A percentile compares a stretch with the other conserved stretches of the same genome.
These are phyloP conservation scores for Rhodotorula diobovata DNA, from an alignment of 768 basidiomycete species.

Conservation along the genomic window DNA sequence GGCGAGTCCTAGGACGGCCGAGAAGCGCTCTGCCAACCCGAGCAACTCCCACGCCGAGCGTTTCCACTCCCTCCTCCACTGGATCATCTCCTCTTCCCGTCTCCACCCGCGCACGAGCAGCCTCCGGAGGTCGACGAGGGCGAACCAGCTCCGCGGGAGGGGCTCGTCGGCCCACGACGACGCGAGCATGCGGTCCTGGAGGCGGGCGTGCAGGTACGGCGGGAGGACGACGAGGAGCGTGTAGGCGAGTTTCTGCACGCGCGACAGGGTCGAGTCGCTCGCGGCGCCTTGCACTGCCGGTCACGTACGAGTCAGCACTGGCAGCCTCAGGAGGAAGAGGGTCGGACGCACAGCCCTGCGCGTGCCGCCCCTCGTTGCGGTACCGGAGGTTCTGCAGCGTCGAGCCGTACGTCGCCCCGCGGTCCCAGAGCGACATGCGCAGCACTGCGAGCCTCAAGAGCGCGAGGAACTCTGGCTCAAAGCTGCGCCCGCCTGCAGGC, in stretches of 20 bases:
- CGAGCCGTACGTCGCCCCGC: slow-evolving; percentile 74
- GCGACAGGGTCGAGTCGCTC: slow-evolving; percentile 10
- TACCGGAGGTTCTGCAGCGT: slow-evolving; percentile 74
- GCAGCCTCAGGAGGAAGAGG: background rate
- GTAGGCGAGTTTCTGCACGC: slow-evolving; percentile 23
- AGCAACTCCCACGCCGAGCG: slow-evolving; percentile 39
- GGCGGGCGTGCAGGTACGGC: slow-evolving; percentile 27
- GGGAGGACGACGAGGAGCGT: slow-evolving; percentile 36
- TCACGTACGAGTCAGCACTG: background rate
- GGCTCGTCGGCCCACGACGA: slow-evolving; percentile 42
- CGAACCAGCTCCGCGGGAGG: slow-evolving; percentile 23
- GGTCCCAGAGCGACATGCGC: slow-evolving; percentile 76
- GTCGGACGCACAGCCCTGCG: background rate
- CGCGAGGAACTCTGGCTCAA: slow-evolving; percentile 40
- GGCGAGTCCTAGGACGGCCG: slow-evolving; percentile 48
- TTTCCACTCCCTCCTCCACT: slow-evolving; percentile 38
- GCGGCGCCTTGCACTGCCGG: slow-evolving; percentile 39
- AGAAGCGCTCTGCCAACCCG: slow-evolving; percentile 31
- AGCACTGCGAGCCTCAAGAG: slow-evolving; percentile 65
- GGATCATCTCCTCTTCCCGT: slow-evolving; percentile 23
- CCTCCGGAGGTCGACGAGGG: slow-evolving; percentile 25
- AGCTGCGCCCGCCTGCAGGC: slow-evolving; percentile 31
- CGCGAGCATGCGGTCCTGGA: slow-evolving; percentile 37
- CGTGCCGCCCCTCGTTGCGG: slow-evolving; percentile 31
- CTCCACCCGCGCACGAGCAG: slow-evolving; percentile 7